Evolutionary conservation across 768 basidiomycete species (phyloP), one percentile per base, ranked within the genome.

Genomic region (Suillus alpinus): DNA sequence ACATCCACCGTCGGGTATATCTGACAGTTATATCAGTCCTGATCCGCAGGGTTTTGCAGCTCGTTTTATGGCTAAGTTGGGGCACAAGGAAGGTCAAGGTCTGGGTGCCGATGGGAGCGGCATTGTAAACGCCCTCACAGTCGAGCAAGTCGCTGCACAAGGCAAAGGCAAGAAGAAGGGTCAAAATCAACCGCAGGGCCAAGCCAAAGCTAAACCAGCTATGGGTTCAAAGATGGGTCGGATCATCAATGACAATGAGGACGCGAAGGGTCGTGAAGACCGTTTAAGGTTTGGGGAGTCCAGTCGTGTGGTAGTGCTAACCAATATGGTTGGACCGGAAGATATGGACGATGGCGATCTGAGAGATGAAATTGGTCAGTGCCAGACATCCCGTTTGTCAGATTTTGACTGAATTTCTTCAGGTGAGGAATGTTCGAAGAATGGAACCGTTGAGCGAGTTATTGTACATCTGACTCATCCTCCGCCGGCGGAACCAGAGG

Each of bases 21-120:
- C 52, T 59, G 49, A 59, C 39, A 20, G 23, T 37, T 23, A 20
- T 7, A 7, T 41, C 59, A 81, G 82, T 58, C 78, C 85, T 41
- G 86, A 91, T 63, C 85, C 86, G 0, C 87, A 86, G 59, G 83
- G 83, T 13, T 94, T 95, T 66, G 93, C 93, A 36, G 87, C 88
- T 13, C 87, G 91, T 37, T 71, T 96, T 66, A 96, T 97, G 94
- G 92, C 91, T 3, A 97, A 95, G 76, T 95, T 91, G 92, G 95
- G 95, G 0, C 94, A 97, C 71, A 91, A 92, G 71, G 92, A 93
- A 71, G 96, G 96, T 1, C 88, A 94, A 75, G 95, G 95, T 10
- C 81, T 98, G 1, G 96, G 96, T 37, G 88, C 83, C 0, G 86
- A 91, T 61, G 91, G 87, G 8, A 81, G 83, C 2, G 95, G 95